These are phyloP conservation scores for Willaertia magna DNA, from an alignment of 208 protist genomes.

Conservation along the genomic window DNA sequence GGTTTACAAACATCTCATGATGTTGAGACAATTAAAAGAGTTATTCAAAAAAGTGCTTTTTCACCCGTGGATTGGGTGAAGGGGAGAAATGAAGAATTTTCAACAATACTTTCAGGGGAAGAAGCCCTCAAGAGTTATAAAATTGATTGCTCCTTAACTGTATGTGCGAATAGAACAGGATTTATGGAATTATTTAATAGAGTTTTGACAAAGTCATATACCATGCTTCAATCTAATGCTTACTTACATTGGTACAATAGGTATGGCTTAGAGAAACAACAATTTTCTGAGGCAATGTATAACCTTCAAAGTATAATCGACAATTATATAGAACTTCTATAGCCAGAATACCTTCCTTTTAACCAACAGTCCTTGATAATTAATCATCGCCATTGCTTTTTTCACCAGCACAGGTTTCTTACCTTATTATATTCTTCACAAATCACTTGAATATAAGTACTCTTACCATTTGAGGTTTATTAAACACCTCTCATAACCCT, in stretches of 20 bases:
- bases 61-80: background rate
- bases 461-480: no score
- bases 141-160: background rate
- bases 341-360: no score
- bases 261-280: conserved; percentile 15
- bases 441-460: no score
- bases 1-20: background rate
- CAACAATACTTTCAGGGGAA: background rate
- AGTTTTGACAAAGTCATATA: background rate
- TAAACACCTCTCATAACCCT: no score
- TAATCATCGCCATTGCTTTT: no score
- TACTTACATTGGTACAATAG: conserved; percentile 23
- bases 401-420: no score
- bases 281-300: background rate
- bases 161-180: conserved; percentile 4
- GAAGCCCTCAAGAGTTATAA: background rate
- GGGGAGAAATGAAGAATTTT: background rate
- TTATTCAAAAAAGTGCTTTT: background rate
- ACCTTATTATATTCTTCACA: no score
- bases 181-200: background rate
- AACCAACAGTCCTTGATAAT: no score
- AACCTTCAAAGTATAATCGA: conserved; percentile 11
- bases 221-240: conserved; percentile 14
- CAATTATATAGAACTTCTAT: conserved; percentile 3
- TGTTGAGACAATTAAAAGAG: background rate